Conservation (phyloP, 805 yeast species). For the Pichia nakasei region DNA sequence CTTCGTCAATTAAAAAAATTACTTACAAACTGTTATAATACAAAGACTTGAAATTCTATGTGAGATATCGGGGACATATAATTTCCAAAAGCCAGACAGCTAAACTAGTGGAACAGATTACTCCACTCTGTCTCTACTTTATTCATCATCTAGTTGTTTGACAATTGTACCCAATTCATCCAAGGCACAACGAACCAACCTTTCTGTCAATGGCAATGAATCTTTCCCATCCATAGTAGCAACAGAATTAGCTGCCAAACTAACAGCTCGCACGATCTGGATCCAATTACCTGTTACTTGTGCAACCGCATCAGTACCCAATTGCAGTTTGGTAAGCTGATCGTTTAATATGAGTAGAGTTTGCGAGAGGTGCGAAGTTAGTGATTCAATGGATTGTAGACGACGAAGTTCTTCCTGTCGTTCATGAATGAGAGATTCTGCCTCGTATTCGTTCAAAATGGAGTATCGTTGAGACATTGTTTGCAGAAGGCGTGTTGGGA, state of each 20-base stretch:
- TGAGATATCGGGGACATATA: no score
- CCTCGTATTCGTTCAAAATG: conserved; percentile 11
- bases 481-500: background rate
- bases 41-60: no score
- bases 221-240: conserved; percentile 34
- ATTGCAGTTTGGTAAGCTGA: conserved; percentile 39
- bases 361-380: conserved; percentile 36
- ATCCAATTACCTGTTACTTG: conserved; percentile 58
- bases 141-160: conserved; percentile 1
- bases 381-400: conserved; percentile 37
- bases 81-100: no score
- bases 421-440: conserved; percentile 19
- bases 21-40: no score
- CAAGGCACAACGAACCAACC: conserved; percentile 50
- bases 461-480: conserved; percentile 10
- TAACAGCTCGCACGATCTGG: conserved; percentile 48
- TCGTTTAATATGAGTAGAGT: conserved; percentile 42
- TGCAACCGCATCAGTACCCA: conserved; percentile 54
- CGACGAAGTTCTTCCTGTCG: conserved; percentile 38
- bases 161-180: conserved; percentile 31
- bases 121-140: no score
- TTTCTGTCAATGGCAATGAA: conserved; percentile 49
- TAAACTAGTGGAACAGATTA: no score
- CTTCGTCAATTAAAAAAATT: no score
- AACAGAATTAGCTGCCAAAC: conserved; percentile 50